Evolutionary conservation across 176 grass and related monocot genomes (phyloP).

Genomic region (Cocos nucifera): DNA sequence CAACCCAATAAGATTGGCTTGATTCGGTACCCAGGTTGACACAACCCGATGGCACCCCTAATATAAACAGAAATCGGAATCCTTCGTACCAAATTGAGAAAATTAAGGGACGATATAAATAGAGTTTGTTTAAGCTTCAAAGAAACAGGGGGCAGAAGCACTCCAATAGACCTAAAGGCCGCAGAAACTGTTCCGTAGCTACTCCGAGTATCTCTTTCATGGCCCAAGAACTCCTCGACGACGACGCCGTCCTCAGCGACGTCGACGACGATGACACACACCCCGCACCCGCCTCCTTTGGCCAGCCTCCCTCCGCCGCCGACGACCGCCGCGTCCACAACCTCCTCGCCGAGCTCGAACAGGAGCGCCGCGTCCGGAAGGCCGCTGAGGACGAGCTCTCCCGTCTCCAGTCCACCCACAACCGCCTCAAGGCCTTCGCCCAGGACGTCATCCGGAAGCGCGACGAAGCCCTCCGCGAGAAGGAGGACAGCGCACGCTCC

Average conservation of each 20-base stretch:
- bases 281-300: not conserved
- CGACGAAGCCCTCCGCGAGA: conserved; percentile 35
- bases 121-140: too few species aligned
- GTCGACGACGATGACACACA: conserved; percentile 47
- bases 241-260: conserved; percentile 63
- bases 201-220: conserved; percentile 9
- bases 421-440: conserved; percentile 51
- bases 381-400: conserved; percentile 34
- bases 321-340: conserved; percentile 26
- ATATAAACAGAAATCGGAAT: too few species aligned
- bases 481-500: conserved; percentile 11
- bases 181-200: too few species aligned
- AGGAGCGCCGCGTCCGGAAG: conserved; percentile 51
- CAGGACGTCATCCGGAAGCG: conserved; percentile 69
- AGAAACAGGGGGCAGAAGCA: too few species aligned
- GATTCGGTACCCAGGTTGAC: too few species aligned
- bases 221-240: conserved; percentile 50
- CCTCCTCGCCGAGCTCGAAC: conserved; percentile 65
- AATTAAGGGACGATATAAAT: too few species aligned
- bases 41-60: too few species aligned
- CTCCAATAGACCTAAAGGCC: too few species aligned
- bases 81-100: too few species aligned
- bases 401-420: conserved; percentile 25
- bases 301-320: not conserved
- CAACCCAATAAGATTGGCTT: too few species aligned